Base-by-base conservation (phyloP, 768 basidiomycete genomes). In the Termitomyces sp. region DNA sequence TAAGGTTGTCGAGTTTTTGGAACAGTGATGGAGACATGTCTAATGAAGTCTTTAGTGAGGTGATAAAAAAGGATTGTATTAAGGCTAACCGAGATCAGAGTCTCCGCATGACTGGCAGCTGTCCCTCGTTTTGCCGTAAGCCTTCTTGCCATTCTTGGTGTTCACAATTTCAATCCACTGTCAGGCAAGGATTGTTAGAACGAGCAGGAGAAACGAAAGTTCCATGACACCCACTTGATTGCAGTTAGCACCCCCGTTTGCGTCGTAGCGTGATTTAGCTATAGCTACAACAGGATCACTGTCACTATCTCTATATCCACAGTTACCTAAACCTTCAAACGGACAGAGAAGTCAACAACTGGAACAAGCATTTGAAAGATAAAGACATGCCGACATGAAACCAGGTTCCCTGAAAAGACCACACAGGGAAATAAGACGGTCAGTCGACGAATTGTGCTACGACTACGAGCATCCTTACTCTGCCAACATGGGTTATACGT, bases 1-100 rank as follows among this genome's bases (percentile, higher is more conserved):
- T 68, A 48, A 87, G 79, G 5, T 66, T 30, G 18, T 71, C 81
- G 49, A 91, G 67, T 59, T 81, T 62, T 66, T 81, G 3, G 71
- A 91, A 91, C 36, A 87, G 67, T 7, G 76, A 75, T 9, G 81
- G 80, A 32, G 87, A 88, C 83, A 90, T 80, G 68, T 91, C 88
- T 91, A 68, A 40, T 44, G 10, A 13, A 30, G n/a, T 38, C 43
- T 16, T 7, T 38, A 55, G 35, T 55, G 62, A 26, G 16, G 40
- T 14, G 1, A 23, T 41, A 26, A 36, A 35, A 30, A 56, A 26
- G 20, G 35, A 23, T 32, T 30, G 9, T 47, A 20, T 33, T 2
- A 18, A 7, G 30, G 33, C 56, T 13, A 7, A 89, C 88, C 89
- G 61, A 91, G 72, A 66, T 84, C 82, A 59, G 66, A 63, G 0